Evolutionary conservation across 495 filamentous ascomycete species (phyloP), one percentile per base, ranked within the genome.

Genomic region (Acidiella bohemica): DNA sequence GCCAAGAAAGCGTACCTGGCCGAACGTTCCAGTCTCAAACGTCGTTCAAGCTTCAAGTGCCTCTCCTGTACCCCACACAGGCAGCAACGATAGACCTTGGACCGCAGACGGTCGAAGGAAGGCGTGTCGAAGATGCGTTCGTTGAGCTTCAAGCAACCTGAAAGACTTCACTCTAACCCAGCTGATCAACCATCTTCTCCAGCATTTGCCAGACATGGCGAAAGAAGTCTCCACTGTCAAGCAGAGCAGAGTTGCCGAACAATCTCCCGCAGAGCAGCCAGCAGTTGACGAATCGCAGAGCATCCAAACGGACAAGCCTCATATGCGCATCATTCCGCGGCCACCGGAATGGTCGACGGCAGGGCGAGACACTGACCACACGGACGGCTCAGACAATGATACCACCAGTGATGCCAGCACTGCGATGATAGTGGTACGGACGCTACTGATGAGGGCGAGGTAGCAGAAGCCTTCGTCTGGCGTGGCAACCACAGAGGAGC

Each of bases 241-340:
- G 30, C 6, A 33, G 30, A 7, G 8, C 30, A 10, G 14, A 33
- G 6, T 7, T 33, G 10, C 9, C 30, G 14, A 17, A 6, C 16
- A 33, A 30, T 14, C 28, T 4, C 28, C 4, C 3, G 10, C 17
- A n/a, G 28, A 30, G 28, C n/a, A 30, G 17, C 12, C 3, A 4
- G n/a, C n/a, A n/a, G n/a, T n/a, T n/a, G n/a, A n/a, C 4, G 13
- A 23, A 39, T 6, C 46, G 41, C 2, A 19, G 51, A 11, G 71
- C 3, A 4, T 17, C 34, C 22, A 7, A 37, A 5, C 25, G n/a
- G 34, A 37, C 22, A 37, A 37, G 34, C 34, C 41, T 5, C 85
- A 93, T 55, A 58, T 93, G 27, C 73, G 78, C 49, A 62, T 82
- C 41, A 83, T 94, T 32, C 77, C 82, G 11, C 68, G 84, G 4